Conservation (phyloP, 2,329 filamentous ascomycete species). For the Aureobasidium sp. region DNA sequence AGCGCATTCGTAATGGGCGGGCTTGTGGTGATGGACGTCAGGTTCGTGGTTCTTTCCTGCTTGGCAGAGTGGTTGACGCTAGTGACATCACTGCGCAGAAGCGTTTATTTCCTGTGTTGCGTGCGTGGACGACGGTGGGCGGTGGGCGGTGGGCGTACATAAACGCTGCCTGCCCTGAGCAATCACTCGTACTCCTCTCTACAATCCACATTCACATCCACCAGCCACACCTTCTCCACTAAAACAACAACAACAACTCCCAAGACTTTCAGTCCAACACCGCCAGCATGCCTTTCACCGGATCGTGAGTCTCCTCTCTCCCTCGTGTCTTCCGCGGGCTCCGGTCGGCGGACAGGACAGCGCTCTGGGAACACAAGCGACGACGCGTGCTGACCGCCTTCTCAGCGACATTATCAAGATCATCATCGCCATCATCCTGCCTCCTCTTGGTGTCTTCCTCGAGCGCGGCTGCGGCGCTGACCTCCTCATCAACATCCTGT, state of each 20-base stretch:
- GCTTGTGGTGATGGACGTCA: neutral
- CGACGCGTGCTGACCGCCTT: slow-evolving; percentile 9
- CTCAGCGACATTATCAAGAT: slow-evolving; percentile 67
- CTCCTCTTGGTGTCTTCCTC: slow-evolving; percentile 86
- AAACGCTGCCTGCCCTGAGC: slow-evolving; percentile 1
- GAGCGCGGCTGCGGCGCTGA: slow-evolving; percentile 84
- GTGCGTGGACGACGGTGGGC: neutral
- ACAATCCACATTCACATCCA: neutral
- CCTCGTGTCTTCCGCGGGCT: slow-evolving; percentile 9
- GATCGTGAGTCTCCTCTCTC: slow-evolving; percentile 34
- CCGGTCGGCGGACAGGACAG: slow-evolving; percentile 11
- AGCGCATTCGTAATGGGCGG: neutral
- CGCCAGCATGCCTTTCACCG: slow-evolving; percentile 51
- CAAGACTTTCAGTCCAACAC: slow-evolving; percentile 8
- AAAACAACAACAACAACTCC: neutral
- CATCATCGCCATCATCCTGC: slow-evolving; percentile 81
- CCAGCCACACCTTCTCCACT: neutral
- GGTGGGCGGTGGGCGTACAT: neutral
- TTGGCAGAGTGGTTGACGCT: neutral
- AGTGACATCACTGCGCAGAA: neutral
- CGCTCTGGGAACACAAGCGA: slow-evolving; percentile 14
- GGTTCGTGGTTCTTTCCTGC: neutral
- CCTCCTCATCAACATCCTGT: slow-evolving; percentile 83
- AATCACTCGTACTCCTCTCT: neutral
- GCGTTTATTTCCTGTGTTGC: slow-evolving; percentile 8